Evolutionary conservation across 2,329 filamentous ascomycete species (phyloP).

Genomic region (Ceratocystis alfenasii): DNA sequence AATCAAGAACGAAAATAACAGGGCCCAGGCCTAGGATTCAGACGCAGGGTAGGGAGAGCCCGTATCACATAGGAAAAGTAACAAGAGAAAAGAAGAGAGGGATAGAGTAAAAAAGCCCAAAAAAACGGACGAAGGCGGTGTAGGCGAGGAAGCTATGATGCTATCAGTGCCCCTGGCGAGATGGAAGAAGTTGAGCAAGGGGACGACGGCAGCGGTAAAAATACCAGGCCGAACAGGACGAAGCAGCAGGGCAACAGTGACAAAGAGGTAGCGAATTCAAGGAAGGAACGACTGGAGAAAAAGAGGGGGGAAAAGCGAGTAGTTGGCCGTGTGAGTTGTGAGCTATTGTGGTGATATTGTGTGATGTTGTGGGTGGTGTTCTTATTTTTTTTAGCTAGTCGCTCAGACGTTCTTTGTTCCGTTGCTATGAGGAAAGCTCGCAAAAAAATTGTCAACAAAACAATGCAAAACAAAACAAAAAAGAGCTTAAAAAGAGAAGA

Average conservation of each 20-base stretch:
- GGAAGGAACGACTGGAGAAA: neutral
- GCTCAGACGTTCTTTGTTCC: neutral
- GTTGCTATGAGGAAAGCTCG: neutral
- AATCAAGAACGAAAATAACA: neutral
- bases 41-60: neutral
- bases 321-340: neutral
- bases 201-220: no score
- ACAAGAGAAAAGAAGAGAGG: neutral
- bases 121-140: slow-evolving; percentile 3
- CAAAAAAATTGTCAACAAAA: neutral
- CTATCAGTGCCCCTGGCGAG: slow-evolving; percentile 6
- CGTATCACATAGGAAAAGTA: neutral
- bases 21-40: neutral
- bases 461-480: slow-evolving; percentile 5
- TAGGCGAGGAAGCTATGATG: slow-evolving; percentile 10
- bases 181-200: neutral
- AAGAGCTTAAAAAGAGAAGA: neutral
- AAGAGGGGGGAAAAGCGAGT: neutral
- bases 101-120: neutral
- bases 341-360: neutral
- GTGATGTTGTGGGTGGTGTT: neutral
- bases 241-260: neutral
- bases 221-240: neutral
- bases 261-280: no score
- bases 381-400: neutral